Base-by-base conservation (phyloP, 106 monocot species). In the Acorus calamus region DNA sequence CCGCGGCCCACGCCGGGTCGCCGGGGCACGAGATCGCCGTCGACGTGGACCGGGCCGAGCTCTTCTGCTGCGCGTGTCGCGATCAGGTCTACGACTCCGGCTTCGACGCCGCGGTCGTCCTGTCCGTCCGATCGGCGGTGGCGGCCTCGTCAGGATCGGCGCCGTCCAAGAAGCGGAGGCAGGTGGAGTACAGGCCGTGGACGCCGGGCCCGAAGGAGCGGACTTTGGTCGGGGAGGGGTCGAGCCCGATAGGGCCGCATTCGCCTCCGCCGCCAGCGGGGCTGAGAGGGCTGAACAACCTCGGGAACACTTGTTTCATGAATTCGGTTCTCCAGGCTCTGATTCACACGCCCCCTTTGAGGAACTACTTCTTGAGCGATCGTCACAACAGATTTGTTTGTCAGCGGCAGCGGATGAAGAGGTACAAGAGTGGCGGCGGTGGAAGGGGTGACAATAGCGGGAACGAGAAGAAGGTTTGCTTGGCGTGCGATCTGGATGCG, bases 281-380 rank as follows among this genome's bases (percentile, higher is more conserved):
- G 8, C 52, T 96, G 50, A 64, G 94, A 13, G 94, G 94, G 9
- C 60, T 96, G 69, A 96, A 91, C 62, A 96, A 96, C 52, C 74
- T 96, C 10, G 94, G 94, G 53, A 96, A 84, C 75, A 96, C 94
- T 0, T 96, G 94, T 72, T 96, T 96, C 66, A 87, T 96, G 90
- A 87, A 87, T 84, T 96, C 94, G 6, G 91, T 96, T 43, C 67
- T 96, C 57, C 94, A 96, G 73, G 90, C 80, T 3, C 69, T 96
- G 55, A 67, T 96, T 44, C 94, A 91, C 71, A 74, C 87, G 42
- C 87, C 89, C 57, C 84, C 82, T 13, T 46, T 91, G 9, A 56
- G 90, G 56, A 91, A 91, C 65, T 91, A 78, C 64, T 96, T 96
- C 71, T 61, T 96, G 56, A 85, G 87, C 61, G 90, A 96, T 66